Base-by-base conservation (phyloP, 2,329 filamentous ascomycete species). In the Aspergillus quadricinctus region DNA sequence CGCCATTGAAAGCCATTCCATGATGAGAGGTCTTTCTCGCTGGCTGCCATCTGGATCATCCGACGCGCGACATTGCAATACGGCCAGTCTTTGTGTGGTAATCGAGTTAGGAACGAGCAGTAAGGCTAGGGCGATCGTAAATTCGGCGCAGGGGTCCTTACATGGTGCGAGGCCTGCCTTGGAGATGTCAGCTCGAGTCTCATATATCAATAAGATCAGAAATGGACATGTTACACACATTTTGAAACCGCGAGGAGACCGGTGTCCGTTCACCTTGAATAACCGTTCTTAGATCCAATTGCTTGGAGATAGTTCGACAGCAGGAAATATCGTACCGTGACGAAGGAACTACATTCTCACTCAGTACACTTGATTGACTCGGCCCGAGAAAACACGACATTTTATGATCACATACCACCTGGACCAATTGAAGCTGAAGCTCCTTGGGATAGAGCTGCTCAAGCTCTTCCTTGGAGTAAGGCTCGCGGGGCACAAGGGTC, bases 241-340 rank as follows among this genome's bases (percentile, higher is more conserved):
- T 94, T 69, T 89, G 84, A 72, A 99, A 97, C 41, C 94, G 88
- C n/a, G 89, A 82, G 56, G 86, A 89, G 28, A 97, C 89, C 28
- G 93, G 93, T 7, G 88, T 93, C 56, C 93, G 87, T 78, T 88
- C 86, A 63, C 83, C 82, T 83, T 59, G 10, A 55, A 48, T 50
- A 23, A 37, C 49, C 35, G 49, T 48, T 35, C 51, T 31, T 55
- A 21, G 53, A 50, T 50, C n/a, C 52, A 52, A 23, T 37, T 48
- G 23, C 49, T 37, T 17, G 28, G n/a, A 21, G 49, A 51, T 27
- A 10, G 17, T 50, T 11, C 21, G 37, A 9, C 29, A 54, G 37
- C 11, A 5, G 46, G 54, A 50, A 57, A 53, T 61, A 56, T 48
- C 61, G 87, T 84, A 75, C 89, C 89, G 75, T 92, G 89, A 56